Evolutionary conservation across 768 basidiomycete species (phyloP).

Genomic region (Tricholoma sp.): DNA sequence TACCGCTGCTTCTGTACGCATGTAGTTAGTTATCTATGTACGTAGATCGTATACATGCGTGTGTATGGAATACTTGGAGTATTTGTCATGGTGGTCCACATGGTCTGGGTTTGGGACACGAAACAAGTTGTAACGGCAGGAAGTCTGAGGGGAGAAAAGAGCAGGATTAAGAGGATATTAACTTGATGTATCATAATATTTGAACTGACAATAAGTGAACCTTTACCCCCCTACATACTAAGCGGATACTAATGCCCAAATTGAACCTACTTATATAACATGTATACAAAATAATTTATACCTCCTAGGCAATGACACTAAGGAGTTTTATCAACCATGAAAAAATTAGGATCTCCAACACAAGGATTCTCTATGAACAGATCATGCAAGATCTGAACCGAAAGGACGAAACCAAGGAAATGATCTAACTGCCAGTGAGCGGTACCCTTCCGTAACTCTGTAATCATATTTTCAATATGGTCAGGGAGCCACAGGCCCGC

Average conservation of each 20-base stretch:
- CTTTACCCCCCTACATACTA: too few species aligned
- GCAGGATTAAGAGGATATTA: too few species aligned
- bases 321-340: not conserved
- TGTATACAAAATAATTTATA: too few species aligned
- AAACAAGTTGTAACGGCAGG: too few species aligned
- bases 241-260: too few species aligned
- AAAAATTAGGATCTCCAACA: not conserved
- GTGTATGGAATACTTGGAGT: not conserved
- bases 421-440: not conserved
- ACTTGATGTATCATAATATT: too few species aligned
- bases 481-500: not conserved
- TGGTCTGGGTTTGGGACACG: too few species aligned
- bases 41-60: not conserved
- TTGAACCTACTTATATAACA: too few species aligned
- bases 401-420: not conserved
- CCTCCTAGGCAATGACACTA: not conserved
- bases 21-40: not conserved
- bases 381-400: not conserved
- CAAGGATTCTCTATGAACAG: not conserved
- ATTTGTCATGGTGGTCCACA: too few species aligned
- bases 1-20: not conserved
- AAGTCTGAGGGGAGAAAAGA: too few species aligned
- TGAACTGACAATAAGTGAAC: too few species aligned
- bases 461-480: not conserved
- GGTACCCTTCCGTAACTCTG: not conserved